Conservation (phyloP, 2,329 filamentous ascomycete genomes). For the Pseudonectria buxi region DNA sequence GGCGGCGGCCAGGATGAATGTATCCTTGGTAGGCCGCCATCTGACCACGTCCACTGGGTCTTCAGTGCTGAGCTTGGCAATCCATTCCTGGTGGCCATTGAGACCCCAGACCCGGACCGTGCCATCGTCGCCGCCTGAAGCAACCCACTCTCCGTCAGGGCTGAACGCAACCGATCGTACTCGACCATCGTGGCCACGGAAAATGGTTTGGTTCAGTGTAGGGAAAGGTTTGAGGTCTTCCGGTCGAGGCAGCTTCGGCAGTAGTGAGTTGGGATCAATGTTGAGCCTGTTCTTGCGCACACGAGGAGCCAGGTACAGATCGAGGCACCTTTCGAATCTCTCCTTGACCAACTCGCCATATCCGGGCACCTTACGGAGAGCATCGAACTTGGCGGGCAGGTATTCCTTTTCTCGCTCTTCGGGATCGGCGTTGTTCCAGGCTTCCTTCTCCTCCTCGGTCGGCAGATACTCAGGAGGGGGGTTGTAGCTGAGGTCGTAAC, state of each 20-base stretch:
- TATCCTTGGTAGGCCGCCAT: constrained; percentile 81
- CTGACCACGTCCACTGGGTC: constrained; percentile 77
- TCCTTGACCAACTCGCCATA: constrained; percentile 91
- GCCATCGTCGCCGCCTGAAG: constrained; percentile 90
- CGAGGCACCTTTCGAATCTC: constrained; percentile 89
- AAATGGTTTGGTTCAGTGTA: constrained; percentile 79
- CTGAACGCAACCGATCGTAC: constrained; percentile 82
- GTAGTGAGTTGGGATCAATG: constrained; percentile 86
- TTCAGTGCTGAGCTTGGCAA: constrained; percentile 68
- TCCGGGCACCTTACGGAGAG: constrained; percentile 84
- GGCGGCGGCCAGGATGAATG: constrained; percentile 74
- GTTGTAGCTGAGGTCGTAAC: constrained; percentile 94
- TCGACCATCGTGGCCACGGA: constrained; percentile 79
- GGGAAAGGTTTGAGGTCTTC: constrained; percentile 95
- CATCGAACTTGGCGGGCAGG: constrained; percentile 72
- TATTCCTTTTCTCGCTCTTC: constrained; percentile 90
- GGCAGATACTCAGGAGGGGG: constrained; percentile 92
- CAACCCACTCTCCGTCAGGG: constrained; percentile 76
- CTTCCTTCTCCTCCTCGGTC: constrained; percentile 71
- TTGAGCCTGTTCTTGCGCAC: constrained; percentile 91
- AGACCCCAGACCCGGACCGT: constrained; percentile 88
- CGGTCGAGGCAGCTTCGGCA: constrained; percentile 87
- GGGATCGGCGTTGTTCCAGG: constrained; percentile 79
- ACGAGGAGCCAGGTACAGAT: constrained; percentile 89
- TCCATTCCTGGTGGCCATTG: constrained; percentile 84